phyloP scores from a whole-genome alignment of 495 filamentous ascomycete species.

The Darksidea phi region DNA sequence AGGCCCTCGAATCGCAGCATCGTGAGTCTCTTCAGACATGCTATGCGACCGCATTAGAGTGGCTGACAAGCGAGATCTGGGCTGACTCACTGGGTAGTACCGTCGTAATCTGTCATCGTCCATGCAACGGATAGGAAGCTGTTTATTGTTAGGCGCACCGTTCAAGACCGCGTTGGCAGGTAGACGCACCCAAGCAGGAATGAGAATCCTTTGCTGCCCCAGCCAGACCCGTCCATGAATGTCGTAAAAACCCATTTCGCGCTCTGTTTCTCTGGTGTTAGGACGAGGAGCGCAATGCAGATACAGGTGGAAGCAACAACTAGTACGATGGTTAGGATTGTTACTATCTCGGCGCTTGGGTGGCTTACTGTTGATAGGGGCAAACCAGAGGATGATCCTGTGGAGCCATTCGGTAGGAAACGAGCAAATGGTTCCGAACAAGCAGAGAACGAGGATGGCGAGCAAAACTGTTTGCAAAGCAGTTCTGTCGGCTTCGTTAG shows the following conservation, averaged over 20 bases:
- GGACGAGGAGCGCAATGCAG: constrained; percentile 59
- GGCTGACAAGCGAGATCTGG: constrained; percentile 10
- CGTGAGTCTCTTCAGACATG: constrained; percentile 73
- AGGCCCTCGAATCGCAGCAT: constrained; percentile 66
- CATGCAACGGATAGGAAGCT: constrained; percentile 65
- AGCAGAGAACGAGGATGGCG: constrained; percentile 56
- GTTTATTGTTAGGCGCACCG: constrained; percentile 15
- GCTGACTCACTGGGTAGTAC: constrained; percentile 61
- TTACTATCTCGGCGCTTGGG: background rate
- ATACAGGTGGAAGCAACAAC: constrained; percentile 52
- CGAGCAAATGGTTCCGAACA: constrained; percentile 64
- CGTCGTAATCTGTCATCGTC: constrained; percentile 77
- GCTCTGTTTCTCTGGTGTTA: constrained; percentile 59
- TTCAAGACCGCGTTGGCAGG: background rate
- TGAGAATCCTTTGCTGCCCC: constrained; percentile 63
- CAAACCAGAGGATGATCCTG: constrained; percentile 67
- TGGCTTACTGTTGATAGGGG: constrained; percentile 64
- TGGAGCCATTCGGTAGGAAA: constrained; percentile 64
- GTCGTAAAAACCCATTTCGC: constrained; percentile 64
- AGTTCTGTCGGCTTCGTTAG: constrained; percentile 46
- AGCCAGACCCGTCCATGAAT: constrained; percentile 59
- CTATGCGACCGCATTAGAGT: constrained; percentile 39
- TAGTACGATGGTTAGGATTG: constrained; percentile 6
- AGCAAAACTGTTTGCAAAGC: constrained; percentile 63
- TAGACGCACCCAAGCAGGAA: constrained; percentile 59